A percentile compares a stretch with the other conserved stretches of the same genome.
phyloP scores from a whole-genome alignment of 2,329 filamentous ascomycete genomes.

The Hypomyces perniciosus region DNA sequence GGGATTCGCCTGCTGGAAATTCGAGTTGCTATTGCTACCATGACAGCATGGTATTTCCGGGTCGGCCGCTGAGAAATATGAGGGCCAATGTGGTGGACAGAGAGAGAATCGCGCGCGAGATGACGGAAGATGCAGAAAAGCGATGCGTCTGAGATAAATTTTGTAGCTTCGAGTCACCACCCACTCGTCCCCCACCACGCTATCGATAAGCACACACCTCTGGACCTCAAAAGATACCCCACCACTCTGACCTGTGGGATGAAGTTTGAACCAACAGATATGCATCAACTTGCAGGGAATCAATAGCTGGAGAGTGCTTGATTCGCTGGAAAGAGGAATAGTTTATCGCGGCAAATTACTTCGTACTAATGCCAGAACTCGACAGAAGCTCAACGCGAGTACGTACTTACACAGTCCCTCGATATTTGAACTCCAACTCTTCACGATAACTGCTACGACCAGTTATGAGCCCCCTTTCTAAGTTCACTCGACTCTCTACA shows the following conservation, averaged over 20 bases:
- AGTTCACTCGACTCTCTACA: too few species aligned
- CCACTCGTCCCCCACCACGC: conserved; percentile 23
- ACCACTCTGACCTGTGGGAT: not conserved
- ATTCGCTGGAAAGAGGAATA: too few species aligned
- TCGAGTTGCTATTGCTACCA: not conserved
- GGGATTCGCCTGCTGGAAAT: conserved; percentile 1
- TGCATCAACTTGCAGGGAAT: too few species aligned
- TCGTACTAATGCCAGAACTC: too few species aligned
- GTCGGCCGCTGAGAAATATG: not conserved
- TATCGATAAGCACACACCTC: conserved; percentile 12
- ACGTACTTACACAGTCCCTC: too few species aligned
- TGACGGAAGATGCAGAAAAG: not conserved
- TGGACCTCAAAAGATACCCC: conserved; percentile 14
- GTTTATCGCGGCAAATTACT: too few species aligned
- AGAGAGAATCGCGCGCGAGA: not conserved
- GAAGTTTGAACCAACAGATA: too few species aligned
- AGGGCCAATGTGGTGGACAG: not conserved
- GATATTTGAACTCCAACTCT: too few species aligned
- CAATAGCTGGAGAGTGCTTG: too few species aligned
- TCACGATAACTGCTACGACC: too few species aligned
- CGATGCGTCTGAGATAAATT: conserved; percentile 8
- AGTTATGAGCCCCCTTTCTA: too few species aligned
- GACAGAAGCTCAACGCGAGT: too few species aligned
- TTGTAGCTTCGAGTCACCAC: conserved; percentile 12
- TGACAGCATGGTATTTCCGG: conserved; percentile 8